Evolutionary conservation across 2,329 filamentous ascomycete species (phyloP).

Genomic region (Endocalyx cinctus): DNA sequence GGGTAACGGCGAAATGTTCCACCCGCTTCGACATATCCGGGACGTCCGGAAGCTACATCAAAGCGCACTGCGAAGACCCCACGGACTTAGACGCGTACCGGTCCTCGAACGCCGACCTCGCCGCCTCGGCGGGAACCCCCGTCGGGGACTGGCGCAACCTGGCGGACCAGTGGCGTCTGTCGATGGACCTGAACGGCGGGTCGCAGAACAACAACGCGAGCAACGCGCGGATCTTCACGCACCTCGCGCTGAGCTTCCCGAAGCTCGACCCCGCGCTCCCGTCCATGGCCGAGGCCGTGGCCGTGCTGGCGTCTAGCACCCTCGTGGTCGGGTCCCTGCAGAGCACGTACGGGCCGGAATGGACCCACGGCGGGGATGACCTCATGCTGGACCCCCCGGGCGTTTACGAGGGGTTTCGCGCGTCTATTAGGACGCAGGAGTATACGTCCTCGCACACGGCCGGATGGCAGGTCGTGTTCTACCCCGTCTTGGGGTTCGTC

Average conservation of each 20-base stretch:
- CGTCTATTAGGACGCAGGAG: constrained; percentile 58
- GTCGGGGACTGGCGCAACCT: constrained; percentile 51
- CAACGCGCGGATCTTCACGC: constrained; percentile 54
- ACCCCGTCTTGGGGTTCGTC: constrained; percentile 59
- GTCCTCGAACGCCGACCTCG: constrained; percentile 42
- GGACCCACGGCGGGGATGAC: constrained; percentile 36
- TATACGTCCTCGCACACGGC: constrained; percentile 64
- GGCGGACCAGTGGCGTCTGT: constrained; percentile 47
- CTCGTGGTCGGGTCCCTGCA: constrained; percentile 56
- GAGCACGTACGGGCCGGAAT: constrained; percentile 57
- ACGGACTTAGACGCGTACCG: constrained; percentile 44
- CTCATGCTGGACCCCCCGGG: constrained; percentile 38
- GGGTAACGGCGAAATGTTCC: constrained; percentile 60
- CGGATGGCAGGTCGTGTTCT: constrained; percentile 62
- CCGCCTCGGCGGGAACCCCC: constrained; percentile 26
- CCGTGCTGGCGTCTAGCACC: constrained; percentile 64
- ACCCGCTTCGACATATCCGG: constrained; percentile 57
- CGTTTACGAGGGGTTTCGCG: constrained; percentile 55
- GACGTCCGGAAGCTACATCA: constrained; percentile 53
- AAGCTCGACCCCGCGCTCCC: constrained; percentile 50
- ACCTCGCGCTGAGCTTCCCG: constrained; percentile 41
- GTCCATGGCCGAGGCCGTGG: constrained; percentile 68
- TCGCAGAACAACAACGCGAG: constrained; percentile 51
- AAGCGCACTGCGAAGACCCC: constrained; percentile 56
- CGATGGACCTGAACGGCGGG: constrained; percentile 54